Conservation (phyloP, 2,329 filamentous ascomycete genomes). For the Pseudogymnoascus verrucosus region DNA sequence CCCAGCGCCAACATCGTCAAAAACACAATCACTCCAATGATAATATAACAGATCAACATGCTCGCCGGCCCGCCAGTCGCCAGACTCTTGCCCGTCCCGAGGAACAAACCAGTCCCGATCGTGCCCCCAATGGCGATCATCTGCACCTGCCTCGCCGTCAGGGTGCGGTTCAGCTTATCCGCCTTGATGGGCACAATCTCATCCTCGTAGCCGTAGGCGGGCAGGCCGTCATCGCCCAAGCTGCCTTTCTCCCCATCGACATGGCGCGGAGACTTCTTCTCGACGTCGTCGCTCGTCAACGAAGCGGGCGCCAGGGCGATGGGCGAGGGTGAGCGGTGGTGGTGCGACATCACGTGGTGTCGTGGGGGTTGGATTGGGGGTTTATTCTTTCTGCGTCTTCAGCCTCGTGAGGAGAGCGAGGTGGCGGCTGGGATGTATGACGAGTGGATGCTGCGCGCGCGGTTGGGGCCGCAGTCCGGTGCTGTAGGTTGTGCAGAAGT, state of each 20-base stretch:
- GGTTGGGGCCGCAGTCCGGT: not conserved
- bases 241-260: not conserved
- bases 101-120: conserved; percentile 53
- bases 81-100: conserved; percentile 53
- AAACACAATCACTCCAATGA: conserved; percentile 50
- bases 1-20: conserved; percentile 51
- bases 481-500: not conserved
- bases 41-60: conserved; percentile 48
- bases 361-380: not conserved
- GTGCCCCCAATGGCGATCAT: conserved; percentile 58
- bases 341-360: not conserved
- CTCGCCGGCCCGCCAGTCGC: conserved; percentile 52
- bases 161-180: conserved; percentile 44
- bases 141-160: conserved; percentile 56
- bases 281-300: not conserved
- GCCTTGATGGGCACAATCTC: conserved; percentile 17
- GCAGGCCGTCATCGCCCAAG: not conserved
- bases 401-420: not conserved
- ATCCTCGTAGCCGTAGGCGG: not conserved
- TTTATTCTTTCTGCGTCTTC: not conserved
- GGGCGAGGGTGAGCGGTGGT: not conserved
- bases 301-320: not conserved
- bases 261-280: not conserved
- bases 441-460: not conserved
- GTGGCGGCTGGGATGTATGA: not conserved